These are phyloP conservation scores for Gossypium gossypioides DNA, from an alignment of 441 rosid species.

Conservation along the genomic window DNA sequence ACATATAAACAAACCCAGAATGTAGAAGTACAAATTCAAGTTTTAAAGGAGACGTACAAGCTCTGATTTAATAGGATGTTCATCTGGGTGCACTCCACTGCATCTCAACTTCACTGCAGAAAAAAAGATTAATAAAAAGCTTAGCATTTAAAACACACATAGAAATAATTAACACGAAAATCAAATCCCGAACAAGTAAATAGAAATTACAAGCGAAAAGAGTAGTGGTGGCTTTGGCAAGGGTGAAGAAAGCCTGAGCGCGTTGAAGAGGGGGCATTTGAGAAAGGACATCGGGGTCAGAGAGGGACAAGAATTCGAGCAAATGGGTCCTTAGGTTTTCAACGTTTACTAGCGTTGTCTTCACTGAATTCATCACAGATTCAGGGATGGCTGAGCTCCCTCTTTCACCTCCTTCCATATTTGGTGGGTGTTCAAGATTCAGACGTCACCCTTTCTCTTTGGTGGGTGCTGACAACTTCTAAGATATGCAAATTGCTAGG, in stretches of 20 bases:
- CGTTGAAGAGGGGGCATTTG: conserved; percentile 60
- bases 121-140: not conserved
- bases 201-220: conserved; percentile 40
- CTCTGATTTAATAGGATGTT: conserved; percentile 79
- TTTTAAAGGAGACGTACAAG: conserved; percentile 37
- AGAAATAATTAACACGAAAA: not conserved
- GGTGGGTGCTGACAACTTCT: not conserved
- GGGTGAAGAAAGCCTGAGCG: conserved; percentile 50
- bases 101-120: conserved; percentile 74
- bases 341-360: conserved; percentile 34
- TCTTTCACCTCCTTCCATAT: conserved; percentile 43
- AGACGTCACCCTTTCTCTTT: not conserved
- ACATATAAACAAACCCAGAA: not conserved
- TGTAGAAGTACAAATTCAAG: not conserved
- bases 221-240: conserved; percentile 63
- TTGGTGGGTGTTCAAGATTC: not conserved
- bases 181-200: not conserved
- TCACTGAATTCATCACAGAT: conserved; percentile 58
- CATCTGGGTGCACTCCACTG: conserved; percentile 61
- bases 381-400: conserved; percentile 44
- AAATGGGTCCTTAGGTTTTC: conserved; percentile 45
- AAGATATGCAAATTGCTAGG: not conserved
- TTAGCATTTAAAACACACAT: not conserved
- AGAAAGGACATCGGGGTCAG: conserved; percentile 56
- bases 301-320: conserved; percentile 41